Conservation (phyloP, 106 monocot genomes). For the Xerophyta viscosa region DNA sequence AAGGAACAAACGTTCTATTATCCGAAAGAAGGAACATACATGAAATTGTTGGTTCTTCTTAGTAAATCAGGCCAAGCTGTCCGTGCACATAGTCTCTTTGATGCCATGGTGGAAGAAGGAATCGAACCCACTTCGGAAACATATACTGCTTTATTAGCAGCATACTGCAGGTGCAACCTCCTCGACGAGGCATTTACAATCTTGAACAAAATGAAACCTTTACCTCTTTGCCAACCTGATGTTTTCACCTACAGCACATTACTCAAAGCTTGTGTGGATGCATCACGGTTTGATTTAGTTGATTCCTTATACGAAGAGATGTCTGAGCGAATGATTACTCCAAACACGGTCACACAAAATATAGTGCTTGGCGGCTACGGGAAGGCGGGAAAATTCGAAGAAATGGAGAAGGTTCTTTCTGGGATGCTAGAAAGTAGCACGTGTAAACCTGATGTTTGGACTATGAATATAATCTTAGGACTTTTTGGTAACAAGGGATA, state of each 20-base stretch:
- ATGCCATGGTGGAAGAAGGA: slow-evolving; percentile 77
- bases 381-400: slow-evolving; percentile 57
- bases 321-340: slow-evolving; percentile 44
- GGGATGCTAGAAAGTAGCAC: slow-evolving; percentile 56
- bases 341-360: slow-evolving; percentile 84
- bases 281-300: slow-evolving; percentile 57
- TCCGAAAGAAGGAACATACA: slow-evolving; percentile 88
- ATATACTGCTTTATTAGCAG: slow-evolving; percentile 76
- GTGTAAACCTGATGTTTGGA: slow-evolving; percentile 86
- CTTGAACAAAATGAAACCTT: slow-evolving; percentile 63
- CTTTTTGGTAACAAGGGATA: slow-evolving; percentile 65
- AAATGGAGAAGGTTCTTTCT: slow-evolving; percentile 71
- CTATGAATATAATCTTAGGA: slow-evolving; percentile 85
- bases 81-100: slow-evolving; percentile 57
- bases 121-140: slow-evolving; percentile 47
- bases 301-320: slow-evolving; percentile 65
- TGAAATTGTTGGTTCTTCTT: slow-evolving; percentile 76
- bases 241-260: slow-evolving; percentile 78
- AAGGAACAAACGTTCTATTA: slow-evolving; percentile 70
- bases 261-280: slow-evolving; percentile 63
- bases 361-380: slow-evolving; percentile 74
- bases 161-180: slow-evolving; percentile 53
- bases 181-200: slow-evolving; percentile 59
- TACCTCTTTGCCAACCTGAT: slow-evolving; percentile 77
- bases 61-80: slow-evolving; percentile 70